Conservation (phyloP, 495 filamentous ascomycete genomes). For the Hypoxylon subgilvum region DNA sequence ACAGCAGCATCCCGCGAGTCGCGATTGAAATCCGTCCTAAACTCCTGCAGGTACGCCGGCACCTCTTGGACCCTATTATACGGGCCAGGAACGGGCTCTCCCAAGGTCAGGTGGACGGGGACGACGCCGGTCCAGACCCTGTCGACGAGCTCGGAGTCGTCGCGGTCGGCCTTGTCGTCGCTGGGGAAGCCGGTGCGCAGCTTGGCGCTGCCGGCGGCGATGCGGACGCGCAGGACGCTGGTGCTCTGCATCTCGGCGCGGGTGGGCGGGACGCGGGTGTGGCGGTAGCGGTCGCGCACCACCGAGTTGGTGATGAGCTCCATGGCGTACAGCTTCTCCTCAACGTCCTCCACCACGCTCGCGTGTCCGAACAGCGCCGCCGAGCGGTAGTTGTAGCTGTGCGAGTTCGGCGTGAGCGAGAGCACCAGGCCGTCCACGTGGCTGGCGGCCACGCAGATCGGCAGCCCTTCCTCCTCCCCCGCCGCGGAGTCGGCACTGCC, state of each 20-base stretch:
- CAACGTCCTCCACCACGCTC: constrained; percentile 64
- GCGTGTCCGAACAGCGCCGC: constrained; percentile 81
- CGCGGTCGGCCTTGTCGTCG: constrained; percentile 74
- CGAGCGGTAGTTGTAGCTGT: constrained; percentile 90
- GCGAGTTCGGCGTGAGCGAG: constrained; percentile 75
- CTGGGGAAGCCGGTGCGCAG: constrained; percentile 69
- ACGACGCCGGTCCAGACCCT: constrained; percentile 86
- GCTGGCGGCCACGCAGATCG: constrained; percentile 69
- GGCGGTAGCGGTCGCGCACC: constrained; percentile 69
- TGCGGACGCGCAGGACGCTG: constrained; percentile 70
- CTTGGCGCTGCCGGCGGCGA: constrained; percentile 80
- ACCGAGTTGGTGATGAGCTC: constrained; percentile 78
- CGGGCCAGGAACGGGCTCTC: constrained; percentile 69
- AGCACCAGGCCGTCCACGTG: constrained; percentile 76
- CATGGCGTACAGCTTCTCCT: constrained; percentile 86
- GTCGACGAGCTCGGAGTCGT: constrained; percentile 62
- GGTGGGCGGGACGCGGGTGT: constrained; percentile 74
- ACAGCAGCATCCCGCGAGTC: constrained; percentile 60
- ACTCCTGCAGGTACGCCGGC: constrained; percentile 69
- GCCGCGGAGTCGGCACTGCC: constrained; percentile 43
- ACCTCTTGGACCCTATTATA: constrained; percentile 64
- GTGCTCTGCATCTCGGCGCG: constrained; percentile 79
- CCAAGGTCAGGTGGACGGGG: constrained; percentile 69
- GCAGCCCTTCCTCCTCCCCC: constrained; percentile 51
- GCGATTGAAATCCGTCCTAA: constrained; percentile 60